phyloP scores from a whole-genome alignment of 192 early-diverging fungal genomes.

The Neocallimastix lanati region DNA sequence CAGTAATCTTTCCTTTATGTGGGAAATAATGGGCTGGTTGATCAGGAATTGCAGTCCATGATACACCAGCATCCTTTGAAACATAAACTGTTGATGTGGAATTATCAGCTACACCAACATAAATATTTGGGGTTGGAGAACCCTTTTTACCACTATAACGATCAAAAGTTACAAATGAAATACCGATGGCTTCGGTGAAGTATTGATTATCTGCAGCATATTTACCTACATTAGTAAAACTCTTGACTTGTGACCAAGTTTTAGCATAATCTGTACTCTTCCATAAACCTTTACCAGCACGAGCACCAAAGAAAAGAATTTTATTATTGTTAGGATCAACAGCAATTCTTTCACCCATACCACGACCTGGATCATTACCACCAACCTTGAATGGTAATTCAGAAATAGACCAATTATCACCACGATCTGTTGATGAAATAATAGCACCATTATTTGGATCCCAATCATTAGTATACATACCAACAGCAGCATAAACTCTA shows the following conservation, averaged over 20 bases:
- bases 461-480: slow-evolving; percentile 1
- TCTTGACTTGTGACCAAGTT: not conserved
- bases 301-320: slow-evolving; percentile 3
- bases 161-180: slow-evolving; percentile 2
- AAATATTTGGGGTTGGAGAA: not conserved
- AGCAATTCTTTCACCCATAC: slow-evolving; percentile 4
- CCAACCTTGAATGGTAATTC: slow-evolving; percentile 2
- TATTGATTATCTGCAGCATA: not conserved
- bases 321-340: slow-evolving; percentile 4
- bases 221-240: slow-evolving; percentile 1
- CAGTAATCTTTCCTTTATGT: not conserved
- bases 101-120: slow-evolving; percentile 2
- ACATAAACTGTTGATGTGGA: not conserved
- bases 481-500: slow-evolving; percentile 1
- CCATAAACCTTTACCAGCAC: slow-evolving; percentile 1
- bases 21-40: slow-evolving; percentile 8
- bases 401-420: not conserved
- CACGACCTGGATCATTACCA: slow-evolving; percentile 4
- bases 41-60: slow-evolving; percentile 7
- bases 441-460: slow-evolving; percentile 1
- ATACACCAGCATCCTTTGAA: slow-evolving; percentile 6
- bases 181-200: not conserved
- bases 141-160: not conserved
- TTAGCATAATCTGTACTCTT: not conserved
- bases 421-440: slow-evolving; percentile 1